Base-by-base conservation (phyloP, 2,329 filamentous ascomycete genomes). In the Paecilomyces niveus region DNA sequence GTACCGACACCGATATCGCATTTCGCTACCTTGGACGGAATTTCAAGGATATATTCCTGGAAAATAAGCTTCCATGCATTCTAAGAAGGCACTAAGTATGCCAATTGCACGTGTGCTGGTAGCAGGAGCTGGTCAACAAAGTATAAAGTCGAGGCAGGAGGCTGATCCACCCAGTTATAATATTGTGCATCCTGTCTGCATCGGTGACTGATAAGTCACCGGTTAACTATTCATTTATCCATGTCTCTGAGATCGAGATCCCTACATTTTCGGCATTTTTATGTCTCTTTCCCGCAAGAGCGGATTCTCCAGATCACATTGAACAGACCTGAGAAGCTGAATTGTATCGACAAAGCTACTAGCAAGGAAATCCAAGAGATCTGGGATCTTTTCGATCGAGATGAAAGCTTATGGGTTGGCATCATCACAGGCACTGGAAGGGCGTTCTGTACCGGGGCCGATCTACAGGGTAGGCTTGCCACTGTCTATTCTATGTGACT, bases 361-460 rank as follows among this genome's bases (percentile, higher is more conserved):
- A 76, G 76, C 33, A 70, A 67, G 54, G 71, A 78, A 54, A 76
- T 81, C 55, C 70, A 78, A 59, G 61, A 65, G 3, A 67, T 83
- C 5, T 87, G 80, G 76, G 68, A 73, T n/a, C 88, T 84, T 82
- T 88, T 83, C 70, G 86, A 89, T 67, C 68, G 66, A 24, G 81
- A 89, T 70, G 81, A 84, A 1, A 71, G 72, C 1, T 78, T 89
- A 54, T 81, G 83, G 52, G 85, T 83, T 67, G 85, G 83, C 51
- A 78, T 89, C 1, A 67, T 89, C 53, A 88, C 85, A 0, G 87
- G 86, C 21, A 73, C 75, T 0, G 86, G 85, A 0, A 76, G 84
- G 35, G 84, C 85, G 0, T 89, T 89, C 66, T 89, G 85, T 69
- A 85, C 86, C 0, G 86, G 86, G 15, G 85, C 85, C 31, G 86